These are phyloP conservation scores for Schizothecium vesticola DNA, from an alignment of 495 filamentous ascomycete species.

Conservation along the genomic window DNA sequence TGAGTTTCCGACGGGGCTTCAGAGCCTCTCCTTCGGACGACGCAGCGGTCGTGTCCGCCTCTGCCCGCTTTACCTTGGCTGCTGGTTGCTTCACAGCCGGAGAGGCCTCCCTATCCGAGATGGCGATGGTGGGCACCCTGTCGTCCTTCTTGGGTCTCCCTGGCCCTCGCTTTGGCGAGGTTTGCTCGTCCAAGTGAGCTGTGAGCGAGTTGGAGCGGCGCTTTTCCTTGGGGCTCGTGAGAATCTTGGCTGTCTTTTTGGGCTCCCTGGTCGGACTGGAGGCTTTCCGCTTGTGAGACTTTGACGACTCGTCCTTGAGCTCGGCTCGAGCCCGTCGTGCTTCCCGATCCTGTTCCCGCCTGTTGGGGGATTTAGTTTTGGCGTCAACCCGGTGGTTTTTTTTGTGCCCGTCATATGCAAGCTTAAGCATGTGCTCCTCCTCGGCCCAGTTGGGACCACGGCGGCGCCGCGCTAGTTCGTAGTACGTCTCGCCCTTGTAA, in stretches of 20 bases:
- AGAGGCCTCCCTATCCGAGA: conserved; percentile 50
- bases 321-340: conserved; percentile 44
- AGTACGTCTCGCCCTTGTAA: conserved; percentile 68
- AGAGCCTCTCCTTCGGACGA: conserved; percentile 49
- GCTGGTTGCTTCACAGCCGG: conserved; percentile 36
- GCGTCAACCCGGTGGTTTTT: conserved; percentile 38
- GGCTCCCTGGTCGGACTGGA: conserved; percentile 45
- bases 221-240: conserved; percentile 41
- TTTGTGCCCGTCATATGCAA: conserved; percentile 65
- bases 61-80: conserved; percentile 40
- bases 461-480: conserved; percentile 74
- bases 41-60: conserved; percentile 41
- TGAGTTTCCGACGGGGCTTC: conserved; percentile 55
- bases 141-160: conserved; percentile 47
- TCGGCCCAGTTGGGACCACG: conserved; percentile 85
- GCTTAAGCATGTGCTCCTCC: conserved; percentile 75
- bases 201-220: conserved; percentile 33
- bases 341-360: conserved; percentile 55
- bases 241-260: conserved; percentile 35
- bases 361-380: conserved; percentile 48
- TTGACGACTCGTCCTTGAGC: conserved; percentile 33
- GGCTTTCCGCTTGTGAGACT: conserved; percentile 42
- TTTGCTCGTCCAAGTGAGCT: conserved; percentile 35
- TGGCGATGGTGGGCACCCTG: conserved; percentile 36
- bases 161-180: conserved; percentile 43